Base-by-base conservation (phyloP, 306 rosid genomes). In the Adenanthera pavonina region DNA sequence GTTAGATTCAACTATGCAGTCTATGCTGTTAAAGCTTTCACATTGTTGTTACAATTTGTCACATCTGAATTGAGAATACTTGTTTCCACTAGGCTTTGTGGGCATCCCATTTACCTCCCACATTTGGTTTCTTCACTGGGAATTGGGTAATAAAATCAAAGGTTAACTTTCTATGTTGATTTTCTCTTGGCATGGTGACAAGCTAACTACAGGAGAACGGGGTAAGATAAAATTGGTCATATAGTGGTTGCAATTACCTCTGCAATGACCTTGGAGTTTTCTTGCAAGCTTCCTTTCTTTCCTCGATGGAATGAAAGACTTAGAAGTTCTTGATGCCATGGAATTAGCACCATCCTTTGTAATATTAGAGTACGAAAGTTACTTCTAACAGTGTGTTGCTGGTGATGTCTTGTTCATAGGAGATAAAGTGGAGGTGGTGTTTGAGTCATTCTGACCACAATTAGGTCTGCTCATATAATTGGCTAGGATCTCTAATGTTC, bases 371-470 rank as follows among this genome's bases (percentile, higher is more conserved):
- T 69, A 47, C 51, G 33, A 17, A 30, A 20, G 19, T 33, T 62
- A 3, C 19, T 74, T 41, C 33, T 16, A 59, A 59, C 49, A 79
- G 64, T 60, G 49, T 72, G 35, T 44, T 66, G 19, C 41, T 19
- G 3, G 83, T 78, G 61, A 70, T 64, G 15, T 79, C 36, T 72
- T 54, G 71, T 68, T 83, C 57, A 81, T 11, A 48, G 65, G 43
- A 69, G 76, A 57, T 54, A 35, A 35, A 48, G 59, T 51, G 56
- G 72, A 68, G 68, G 54, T 74, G 80, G 72, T 41, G 57, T 83
- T 66, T 74, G 41, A 83, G 77, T 33, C 62, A 41, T 59, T 49
- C 54, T 60, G 3, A 73, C 75, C 64, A 46, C 69, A 67, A 54
- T 65, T 43, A 11, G 16, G 80, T 76, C 72, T 30, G 10, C 19